These are phyloP conservation scores for Beauveria brongniartii DNA, from an alignment of 2,329 filamentous ascomycete genomes.

Conservation along the genomic window DNA sequence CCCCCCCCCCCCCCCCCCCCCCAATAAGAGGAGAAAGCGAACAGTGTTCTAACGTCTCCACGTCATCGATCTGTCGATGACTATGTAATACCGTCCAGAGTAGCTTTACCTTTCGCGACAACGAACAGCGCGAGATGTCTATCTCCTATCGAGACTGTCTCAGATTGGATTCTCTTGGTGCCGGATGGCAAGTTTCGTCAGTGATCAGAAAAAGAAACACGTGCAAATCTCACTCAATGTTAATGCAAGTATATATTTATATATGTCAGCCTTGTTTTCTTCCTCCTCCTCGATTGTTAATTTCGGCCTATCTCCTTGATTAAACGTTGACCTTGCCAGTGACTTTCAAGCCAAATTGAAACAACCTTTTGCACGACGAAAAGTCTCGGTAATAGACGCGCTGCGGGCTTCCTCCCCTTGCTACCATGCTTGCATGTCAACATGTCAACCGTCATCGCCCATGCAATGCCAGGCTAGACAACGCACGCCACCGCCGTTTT, in stretches of 20 bases:
- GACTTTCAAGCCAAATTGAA: too few species aligned
- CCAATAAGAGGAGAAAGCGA: not conserved
- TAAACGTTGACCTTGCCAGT: too few species aligned
- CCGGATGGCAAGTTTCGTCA: not conserved
- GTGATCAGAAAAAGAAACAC: not conserved
- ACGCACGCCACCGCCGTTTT: not conserved
- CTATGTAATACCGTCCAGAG: not conserved
- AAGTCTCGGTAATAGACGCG: not conserved
- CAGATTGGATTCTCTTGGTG: not conserved
- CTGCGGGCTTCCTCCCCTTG: not conserved
- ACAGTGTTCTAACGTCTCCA: not conserved
- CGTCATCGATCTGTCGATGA: not conserved
- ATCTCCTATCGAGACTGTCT: not conserved
- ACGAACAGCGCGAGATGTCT: not conserved
- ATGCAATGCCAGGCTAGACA: not conserved
- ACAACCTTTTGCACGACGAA: too few species aligned
- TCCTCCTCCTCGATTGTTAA: not conserved
- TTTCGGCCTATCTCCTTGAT: not conserved
- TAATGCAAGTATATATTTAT: too few species aligned
- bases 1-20: too few species aligned
- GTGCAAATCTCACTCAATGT: not conserved
- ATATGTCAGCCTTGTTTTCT: too few species aligned
- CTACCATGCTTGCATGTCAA: not conserved
- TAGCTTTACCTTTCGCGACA: too few species aligned
- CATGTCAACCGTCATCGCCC: not conserved